These are phyloP conservation scores for Salisapilia sapeloensis DNA, from an alignment of 352 stramenopile species.

Conservation along the genomic window DNA sequence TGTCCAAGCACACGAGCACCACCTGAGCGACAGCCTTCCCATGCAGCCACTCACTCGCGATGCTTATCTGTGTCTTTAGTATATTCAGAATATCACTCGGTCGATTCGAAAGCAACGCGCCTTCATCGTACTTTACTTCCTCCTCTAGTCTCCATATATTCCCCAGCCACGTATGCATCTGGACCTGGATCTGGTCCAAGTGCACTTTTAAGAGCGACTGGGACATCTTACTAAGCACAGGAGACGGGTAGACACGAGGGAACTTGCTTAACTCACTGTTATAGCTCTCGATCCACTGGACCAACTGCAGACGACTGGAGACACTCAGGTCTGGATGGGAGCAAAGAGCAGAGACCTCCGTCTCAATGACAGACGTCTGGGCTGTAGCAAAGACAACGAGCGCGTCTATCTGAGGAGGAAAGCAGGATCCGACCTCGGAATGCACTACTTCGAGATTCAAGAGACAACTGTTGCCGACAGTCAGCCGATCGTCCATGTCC, in stretches of 20 bases:
- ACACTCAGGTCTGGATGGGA: constrained; percentile 41
- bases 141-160: constrained; percentile 77
- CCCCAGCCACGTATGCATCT: constrained; percentile 72
- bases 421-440: constrained; percentile 46
- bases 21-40: constrained; percentile 42
- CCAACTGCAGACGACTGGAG: constrained; percentile 53
- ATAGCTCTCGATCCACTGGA: constrained; percentile 83
- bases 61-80: constrained; percentile 72
- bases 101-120: constrained; percentile 53
- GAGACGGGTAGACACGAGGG: constrained; percentile 48
- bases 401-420: constrained; percentile 60
- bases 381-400: constrained; percentile 58
- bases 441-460: constrained; percentile 69
- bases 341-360: constrained; percentile 43
- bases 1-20: constrained; percentile 47
- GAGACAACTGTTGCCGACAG: constrained; percentile 52
- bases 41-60: constrained; percentile 67
- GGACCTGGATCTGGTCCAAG: constrained; percentile 51
- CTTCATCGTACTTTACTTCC: constrained; percentile 36
- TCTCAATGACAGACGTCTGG: constrained; percentile 62
- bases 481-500: constrained; percentile 40
- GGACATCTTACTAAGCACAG: constrained; percentile 40
- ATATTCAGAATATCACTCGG: constrained; percentile 82
- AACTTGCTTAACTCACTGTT: constrained; percentile 77
- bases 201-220: constrained; percentile 64